Evolutionary conservation across 2,329 filamentous ascomycete genomes (phyloP).

Genomic region (Aspergillus brasiliensis): DNA sequence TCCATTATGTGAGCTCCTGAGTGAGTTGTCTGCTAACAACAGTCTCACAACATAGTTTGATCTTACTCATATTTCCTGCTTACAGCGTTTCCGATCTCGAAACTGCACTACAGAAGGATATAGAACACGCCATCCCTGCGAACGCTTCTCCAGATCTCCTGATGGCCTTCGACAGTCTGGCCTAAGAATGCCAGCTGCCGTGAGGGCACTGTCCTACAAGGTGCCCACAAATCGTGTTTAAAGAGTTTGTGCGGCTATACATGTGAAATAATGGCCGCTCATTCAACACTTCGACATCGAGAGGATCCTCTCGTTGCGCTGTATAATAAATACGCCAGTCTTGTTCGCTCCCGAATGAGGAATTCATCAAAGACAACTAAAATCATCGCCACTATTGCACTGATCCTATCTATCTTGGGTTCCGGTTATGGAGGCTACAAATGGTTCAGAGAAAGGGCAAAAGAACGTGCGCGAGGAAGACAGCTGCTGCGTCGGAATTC

Average conservation of each 20-base stretch:
- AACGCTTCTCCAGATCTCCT: slow-evolving; percentile 7
- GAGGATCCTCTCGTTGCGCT: slow-evolving; percentile 69
- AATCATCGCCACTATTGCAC: slow-evolving; percentile 73
- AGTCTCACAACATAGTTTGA: neutral
- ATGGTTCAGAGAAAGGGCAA: slow-evolving; percentile 72
- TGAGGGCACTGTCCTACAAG: slow-evolving; percentile 9
- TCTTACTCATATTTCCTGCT: neutral
- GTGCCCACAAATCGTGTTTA: neutral
- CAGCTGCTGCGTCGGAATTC: slow-evolving; percentile 88
- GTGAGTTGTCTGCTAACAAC: slow-evolving; percentile 7
- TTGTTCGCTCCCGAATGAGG: slow-evolving; percentile 56
- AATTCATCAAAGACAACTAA: slow-evolving; percentile 70
- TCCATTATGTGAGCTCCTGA: slow-evolving; percentile 17
- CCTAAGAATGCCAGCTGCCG: slow-evolving; percentile 19
- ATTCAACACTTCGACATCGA: slow-evolving; percentile 75
- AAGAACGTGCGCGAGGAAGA: slow-evolving; percentile 79
- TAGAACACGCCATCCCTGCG: slow-evolving; percentile 6
- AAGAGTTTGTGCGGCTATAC: neutral
- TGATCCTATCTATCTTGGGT: slow-evolving; percentile 77
- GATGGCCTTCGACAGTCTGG: slow-evolving; percentile 22
- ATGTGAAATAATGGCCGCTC: slow-evolving; percentile 68
- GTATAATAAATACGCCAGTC: slow-evolving; percentile 52
- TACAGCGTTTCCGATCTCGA: neutral
- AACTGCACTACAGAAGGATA: neutral
- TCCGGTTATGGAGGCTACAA: slow-evolving; percentile 76